Evolutionary conservation across 164 flowering plant genomes (phyloP), one percentile per base, ranked within the genome.

Genomic region (Vitis amurensis): DNA sequence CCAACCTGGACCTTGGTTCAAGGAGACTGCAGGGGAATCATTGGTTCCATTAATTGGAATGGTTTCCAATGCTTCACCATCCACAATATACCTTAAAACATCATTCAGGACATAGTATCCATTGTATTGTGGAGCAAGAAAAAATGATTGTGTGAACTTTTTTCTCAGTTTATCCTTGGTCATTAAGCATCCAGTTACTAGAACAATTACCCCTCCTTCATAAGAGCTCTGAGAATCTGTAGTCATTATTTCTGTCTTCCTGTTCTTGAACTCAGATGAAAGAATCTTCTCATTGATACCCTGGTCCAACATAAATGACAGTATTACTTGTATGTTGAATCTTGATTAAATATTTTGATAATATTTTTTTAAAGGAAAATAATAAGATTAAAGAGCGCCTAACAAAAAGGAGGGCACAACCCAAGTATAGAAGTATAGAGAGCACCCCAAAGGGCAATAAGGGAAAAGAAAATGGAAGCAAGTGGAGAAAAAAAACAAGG

Each of bases 121-220:
- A 69, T 77, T 80, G 71, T 88, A 91, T 68, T 92, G 97, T 55
- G 95, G 97, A 47, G 97, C 97, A 15, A 92, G 89, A 61, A 90
- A 92, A 71, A 92, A 92, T 4, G 89, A 85, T 69, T 92, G 97
- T 3, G 85, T 73, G 71, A 92, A 90, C 62, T 79, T 86, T 79
- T 79, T 88, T 68, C 72, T 78, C 77, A 80, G 55, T 50, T 76
- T 76, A 76, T 90, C 92, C 75, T 76, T 83, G 60, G 89, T 86
- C 64, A 85, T 88, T 69, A 88, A 76, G 72, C 77, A 80, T 48
- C 97, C 97, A 69, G 93, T 92, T n/a, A 90, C 94, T 10, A 88
- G 62, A 62, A 92, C 92, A 55, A 84, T 63, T 29, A 92, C 93
- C 3, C 97, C 97, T 14, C 77, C 83, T 61, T 78, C 67, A 65